phyloP scores from a whole-genome alignment of 208 protist genomes.

The Leptomonas seymouri region DNA sequence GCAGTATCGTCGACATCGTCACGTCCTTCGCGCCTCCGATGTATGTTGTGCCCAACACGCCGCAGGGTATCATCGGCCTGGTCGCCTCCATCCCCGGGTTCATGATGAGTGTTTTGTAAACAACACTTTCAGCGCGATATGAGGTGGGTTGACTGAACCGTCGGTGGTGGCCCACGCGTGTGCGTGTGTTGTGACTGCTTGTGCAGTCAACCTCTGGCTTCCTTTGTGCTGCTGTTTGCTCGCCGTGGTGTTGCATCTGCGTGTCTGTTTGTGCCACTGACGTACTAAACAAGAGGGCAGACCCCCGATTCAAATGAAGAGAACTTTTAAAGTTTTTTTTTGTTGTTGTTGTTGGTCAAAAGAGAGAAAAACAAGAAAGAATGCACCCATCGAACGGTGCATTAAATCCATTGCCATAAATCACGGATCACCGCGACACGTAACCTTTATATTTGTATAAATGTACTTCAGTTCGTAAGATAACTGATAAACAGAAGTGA shows the following conservation, averaged over 20 bases:
- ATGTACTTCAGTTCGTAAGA: background rate
- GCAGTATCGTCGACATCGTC: constrained; percentile 53
- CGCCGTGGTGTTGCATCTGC: too few relatives aligned
- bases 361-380: background rate
- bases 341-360: too few relatives aligned
- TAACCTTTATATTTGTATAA: background rate
- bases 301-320: too few relatives aligned
- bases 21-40: constrained; percentile 63
- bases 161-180: too few relatives aligned
- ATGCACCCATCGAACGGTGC: too few relatives aligned
- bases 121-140: background rate
- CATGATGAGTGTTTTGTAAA: constrained; percentile 59
- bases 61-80: constrained; percentile 78
- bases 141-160: too few relatives aligned
- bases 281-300: too few relatives aligned
- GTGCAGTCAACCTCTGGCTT: too few relatives aligned
- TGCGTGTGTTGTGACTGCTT: too few relatives aligned
- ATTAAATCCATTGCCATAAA: background rate
- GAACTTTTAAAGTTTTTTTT: too few relatives aligned
- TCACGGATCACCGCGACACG: background rate
- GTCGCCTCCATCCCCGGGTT: constrained; percentile 65
- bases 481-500: background rate
- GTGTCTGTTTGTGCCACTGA: too few relatives aligned
- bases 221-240: too few relatives aligned
- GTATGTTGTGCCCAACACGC: constrained; percentile 41